A percentile compares a stretch with the other conserved stretches of the same genome.
phyloP scores from a whole-genome alignment of 805 yeast species.

The Yueomyces sp. region DNA sequence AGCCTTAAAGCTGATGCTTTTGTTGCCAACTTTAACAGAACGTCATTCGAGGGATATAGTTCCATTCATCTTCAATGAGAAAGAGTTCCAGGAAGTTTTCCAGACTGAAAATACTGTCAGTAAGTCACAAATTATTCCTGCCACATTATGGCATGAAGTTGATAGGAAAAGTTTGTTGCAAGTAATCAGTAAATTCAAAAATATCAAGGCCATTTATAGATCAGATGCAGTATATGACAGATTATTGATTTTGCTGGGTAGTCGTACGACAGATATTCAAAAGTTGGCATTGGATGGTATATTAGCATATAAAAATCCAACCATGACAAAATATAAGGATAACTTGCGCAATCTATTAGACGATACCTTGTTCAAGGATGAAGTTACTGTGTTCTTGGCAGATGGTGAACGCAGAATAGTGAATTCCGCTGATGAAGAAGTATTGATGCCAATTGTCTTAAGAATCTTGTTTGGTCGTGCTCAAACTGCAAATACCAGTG shows the following conservation, averaged over 20 bases:
- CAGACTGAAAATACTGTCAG: not conserved
- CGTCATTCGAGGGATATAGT: constrained; percentile 40
- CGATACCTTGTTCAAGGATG: constrained; percentile 77
- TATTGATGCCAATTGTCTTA: constrained; percentile 57
- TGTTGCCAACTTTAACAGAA: constrained; percentile 62
- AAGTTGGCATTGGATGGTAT: constrained; percentile 58
- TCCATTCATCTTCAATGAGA: constrained; percentile 37
- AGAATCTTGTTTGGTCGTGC: constrained; percentile 81
- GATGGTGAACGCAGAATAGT: constrained; percentile 38
- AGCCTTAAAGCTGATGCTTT: constrained; percentile 40
- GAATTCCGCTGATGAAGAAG: constrained; percentile 44
- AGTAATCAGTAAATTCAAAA: constrained; percentile 50
- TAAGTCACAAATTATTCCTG: constrained; percentile 1
- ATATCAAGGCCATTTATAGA: constrained; percentile 40
- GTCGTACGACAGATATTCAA: constrained; percentile 50
- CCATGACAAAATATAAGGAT: constrained; percentile 55
- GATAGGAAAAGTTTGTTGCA: constrained; percentile 49
- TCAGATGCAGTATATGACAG: constrained; percentile 41
- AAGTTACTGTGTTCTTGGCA: constrained; percentile 46
- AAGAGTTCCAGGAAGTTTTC: constrained; percentile 1
- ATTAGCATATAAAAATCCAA: constrained; percentile 46
- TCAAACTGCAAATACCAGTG: constrained; percentile 53
- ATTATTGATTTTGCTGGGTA: constrained; percentile 44
- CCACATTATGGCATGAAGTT: constrained; percentile 30
- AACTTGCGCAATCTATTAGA: constrained; percentile 65